These are phyloP conservation scores for Suzukiozyma palmioleophila DNA, from an alignment of 1,139 yeast species.

Conservation along the genomic window DNA sequence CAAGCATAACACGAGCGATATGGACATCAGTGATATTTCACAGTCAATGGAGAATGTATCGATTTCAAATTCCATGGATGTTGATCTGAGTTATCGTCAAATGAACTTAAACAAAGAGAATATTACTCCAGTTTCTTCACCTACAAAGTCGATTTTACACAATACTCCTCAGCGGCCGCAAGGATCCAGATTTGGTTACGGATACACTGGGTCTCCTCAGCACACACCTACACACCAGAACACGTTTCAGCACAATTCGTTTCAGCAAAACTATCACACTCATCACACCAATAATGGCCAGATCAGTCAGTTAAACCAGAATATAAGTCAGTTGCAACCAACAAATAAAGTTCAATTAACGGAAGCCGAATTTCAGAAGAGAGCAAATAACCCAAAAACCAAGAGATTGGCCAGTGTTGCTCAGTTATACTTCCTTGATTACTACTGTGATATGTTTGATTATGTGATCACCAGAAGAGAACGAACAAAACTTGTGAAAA, in stretches of 20 bases:
- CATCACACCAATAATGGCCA: conserved; percentile 5
- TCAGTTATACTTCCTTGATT: conserved; percentile 81
- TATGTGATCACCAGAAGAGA: conserved; percentile 85
- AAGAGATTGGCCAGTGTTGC: conserved; percentile 85
- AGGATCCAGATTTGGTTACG: conserved; percentile 5
- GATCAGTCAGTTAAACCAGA: conserved; percentile 13
- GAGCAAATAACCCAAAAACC: conserved; percentile 71
- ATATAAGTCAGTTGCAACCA: conserved; percentile 30
- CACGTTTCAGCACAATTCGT: conserved; percentile 6
- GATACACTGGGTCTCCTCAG: conserved; percentile 6
- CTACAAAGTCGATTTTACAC: conserved; percentile 37
- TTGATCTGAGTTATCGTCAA: conserved; percentile 29
- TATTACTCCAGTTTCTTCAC: conserved; percentile 41
- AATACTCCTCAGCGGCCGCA: conserved; percentile 23
- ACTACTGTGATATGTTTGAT: conserved; percentile 94
- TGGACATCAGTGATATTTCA: conserved; percentile 25
- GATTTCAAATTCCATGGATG: conserved; percentile 35
- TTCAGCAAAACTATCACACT: conserved; percentile 6
- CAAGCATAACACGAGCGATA: conserved; percentile 2
- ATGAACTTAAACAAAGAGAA: conserved; percentile 39
- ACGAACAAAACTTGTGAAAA: conserved; percentile 64
- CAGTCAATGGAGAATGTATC: conserved; percentile 46
- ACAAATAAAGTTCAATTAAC: conserved; percentile 16
- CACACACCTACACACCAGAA: conserved; percentile 6
- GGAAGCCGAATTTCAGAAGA: conserved; percentile 47